These are phyloP conservation scores for Aspergillus hancockii DNA, from an alignment of 495 filamentous ascomycete genomes.

Conservation along the genomic window DNA sequence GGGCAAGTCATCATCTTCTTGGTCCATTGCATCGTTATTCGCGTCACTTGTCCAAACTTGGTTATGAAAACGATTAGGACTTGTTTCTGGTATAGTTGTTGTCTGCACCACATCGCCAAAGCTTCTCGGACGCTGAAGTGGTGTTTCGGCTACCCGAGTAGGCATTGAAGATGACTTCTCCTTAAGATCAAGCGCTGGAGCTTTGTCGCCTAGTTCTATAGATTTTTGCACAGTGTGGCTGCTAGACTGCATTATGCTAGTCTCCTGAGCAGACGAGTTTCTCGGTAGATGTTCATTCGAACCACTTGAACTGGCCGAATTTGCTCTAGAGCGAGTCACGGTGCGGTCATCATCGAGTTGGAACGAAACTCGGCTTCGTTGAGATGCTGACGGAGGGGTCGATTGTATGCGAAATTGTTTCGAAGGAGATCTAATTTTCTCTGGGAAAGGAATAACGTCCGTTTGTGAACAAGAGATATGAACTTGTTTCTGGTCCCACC, in stretches of 20 bases:
- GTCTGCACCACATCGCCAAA: slow-evolving; percentile 31
- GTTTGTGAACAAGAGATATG: slow-evolving; percentile 12
- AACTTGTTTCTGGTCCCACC: slow-evolving; percentile 9
- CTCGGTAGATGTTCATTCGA: slow-evolving; percentile 11
- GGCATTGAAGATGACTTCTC: slow-evolving; percentile 45
- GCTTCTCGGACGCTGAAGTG: slow-evolving; percentile 30
- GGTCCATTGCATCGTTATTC: slow-evolving; percentile 31
- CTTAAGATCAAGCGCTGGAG: slow-evolving; percentile 10
- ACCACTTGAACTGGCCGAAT: slow-evolving; percentile 10
- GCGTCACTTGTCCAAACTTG: slow-evolving; percentile 30
- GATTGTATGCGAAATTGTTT: slow-evolving; percentile 25
- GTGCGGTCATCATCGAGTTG: slow-evolving; percentile 7
- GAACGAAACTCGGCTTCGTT: slow-evolving; percentile 9
- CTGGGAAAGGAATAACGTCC: slow-evolving; percentile 22
- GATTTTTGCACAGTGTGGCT: slow-evolving; percentile 10
- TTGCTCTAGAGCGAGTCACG: slow-evolving; percentile 7
- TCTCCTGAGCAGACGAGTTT: slow-evolving; percentile 13
- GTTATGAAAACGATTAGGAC: slow-evolving; percentile 32
- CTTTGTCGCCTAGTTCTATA: slow-evolving; percentile 4
- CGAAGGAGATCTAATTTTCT: slow-evolving; percentile 33
- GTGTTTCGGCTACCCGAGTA: slow-evolving; percentile 44
- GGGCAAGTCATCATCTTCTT: slow-evolving; percentile 48
- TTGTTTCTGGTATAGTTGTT: slow-evolving; percentile 46
- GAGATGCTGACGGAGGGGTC: slow-evolving; percentile 26
- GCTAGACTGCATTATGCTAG: slow-evolving; percentile 17